Conservation (phyloP, 2,329 filamentous ascomycete species). For the Cytospora chrysosperma region DNA sequence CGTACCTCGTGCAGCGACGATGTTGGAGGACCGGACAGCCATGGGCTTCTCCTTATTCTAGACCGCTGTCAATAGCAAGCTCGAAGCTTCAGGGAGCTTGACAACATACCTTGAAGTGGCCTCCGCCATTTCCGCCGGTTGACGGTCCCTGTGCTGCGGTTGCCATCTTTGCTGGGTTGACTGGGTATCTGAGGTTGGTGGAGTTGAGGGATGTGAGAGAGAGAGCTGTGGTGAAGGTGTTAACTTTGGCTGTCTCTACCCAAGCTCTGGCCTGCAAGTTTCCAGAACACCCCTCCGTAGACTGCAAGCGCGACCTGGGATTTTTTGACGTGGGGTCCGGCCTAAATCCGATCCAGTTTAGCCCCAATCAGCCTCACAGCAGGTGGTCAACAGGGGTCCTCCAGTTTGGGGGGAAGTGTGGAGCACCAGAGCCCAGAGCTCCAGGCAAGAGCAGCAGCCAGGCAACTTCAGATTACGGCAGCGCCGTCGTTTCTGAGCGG, state of each 20-base stretch:
- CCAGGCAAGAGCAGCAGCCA: constrained; percentile 5
- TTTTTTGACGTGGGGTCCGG: constrained; percentile 16
- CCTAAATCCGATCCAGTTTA: constrained; percentile 3
- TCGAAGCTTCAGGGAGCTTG: constrained; percentile 19
- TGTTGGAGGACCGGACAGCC: constrained; percentile 94
- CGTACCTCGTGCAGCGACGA: constrained; percentile 91
- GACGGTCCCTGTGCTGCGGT: constrained; percentile 43
- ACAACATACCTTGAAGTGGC: constrained; percentile 54
- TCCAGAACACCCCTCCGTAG: constrained; percentile 5
- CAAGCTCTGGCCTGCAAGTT: constrained; percentile 3
- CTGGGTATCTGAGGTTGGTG: constrained; percentile 16
- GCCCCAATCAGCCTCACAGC: constrained; percentile 11
- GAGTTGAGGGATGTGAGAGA: constrained; percentile 13
- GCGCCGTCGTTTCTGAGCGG: constrained; percentile 11
- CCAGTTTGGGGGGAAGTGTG: neutral
- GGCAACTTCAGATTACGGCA: constrained; percentile 25
- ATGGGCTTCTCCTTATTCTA: constrained; percentile 96
- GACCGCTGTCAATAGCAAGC: constrained; percentile 35
- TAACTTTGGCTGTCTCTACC: neutral
- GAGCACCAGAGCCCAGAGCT: neutral
- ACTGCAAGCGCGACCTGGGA: constrained; percentile 10
- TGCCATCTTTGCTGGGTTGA: constrained; percentile 37
- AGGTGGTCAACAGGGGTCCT: neutral
- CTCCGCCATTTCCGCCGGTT: constrained; percentile 45
- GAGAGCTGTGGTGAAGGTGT: constrained; percentile 13